Evolutionary conservation across 2,329 filamentous ascomycete genomes (phyloP), one percentile per base, ranked within the genome.

Genomic region (Stachybotrys chartarum): DNA sequence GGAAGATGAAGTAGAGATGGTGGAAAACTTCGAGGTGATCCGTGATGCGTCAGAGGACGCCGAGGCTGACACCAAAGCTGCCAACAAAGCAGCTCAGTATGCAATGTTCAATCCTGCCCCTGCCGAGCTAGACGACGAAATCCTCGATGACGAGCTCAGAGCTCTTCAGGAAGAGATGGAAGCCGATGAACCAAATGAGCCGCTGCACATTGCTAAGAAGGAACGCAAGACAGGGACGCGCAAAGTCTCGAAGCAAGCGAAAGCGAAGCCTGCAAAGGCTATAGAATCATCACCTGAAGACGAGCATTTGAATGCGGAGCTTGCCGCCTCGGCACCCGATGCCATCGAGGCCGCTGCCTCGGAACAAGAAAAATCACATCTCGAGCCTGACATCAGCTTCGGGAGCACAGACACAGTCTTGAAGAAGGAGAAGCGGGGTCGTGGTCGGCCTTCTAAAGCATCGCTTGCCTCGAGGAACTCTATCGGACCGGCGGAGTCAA

Each of bases 71-170:
- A 17, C 4, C 8, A 18, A n/a, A 17, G 17, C 5, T 5, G 62
- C 69, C 42, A 67, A 67, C 47, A 66, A 72, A 45, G 71, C 71
- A 1, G 61, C 65, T 3, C 71, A 76, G 35, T 79, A 76, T 58
- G 74, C 74, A 57, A 82, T 83, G 77, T 78, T 83, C 56, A 76
- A 84, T 53, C 76, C 79, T 3, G 61, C 66, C 1, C 75, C 77
- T 7, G 65, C 68, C 0, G 70, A 76, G 24, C 66, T 72, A 1
- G 72, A 79, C n/a, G 78, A 84, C 12, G 74, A 68, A 0, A 75
- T 69, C 6, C 68, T 83, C 5, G 76, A 83, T 6, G 76, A 76
- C 8, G 81, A 84, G 55, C 65, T 83, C 6, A 70, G 70, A 51
- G 72, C 73, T 5, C 67, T 84, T 10, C 75, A 81, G 56, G 70